Evolutionary conservation across 2,329 filamentous ascomycete species (phyloP).

Genomic region (Diaporthe nobilis): DNA sequence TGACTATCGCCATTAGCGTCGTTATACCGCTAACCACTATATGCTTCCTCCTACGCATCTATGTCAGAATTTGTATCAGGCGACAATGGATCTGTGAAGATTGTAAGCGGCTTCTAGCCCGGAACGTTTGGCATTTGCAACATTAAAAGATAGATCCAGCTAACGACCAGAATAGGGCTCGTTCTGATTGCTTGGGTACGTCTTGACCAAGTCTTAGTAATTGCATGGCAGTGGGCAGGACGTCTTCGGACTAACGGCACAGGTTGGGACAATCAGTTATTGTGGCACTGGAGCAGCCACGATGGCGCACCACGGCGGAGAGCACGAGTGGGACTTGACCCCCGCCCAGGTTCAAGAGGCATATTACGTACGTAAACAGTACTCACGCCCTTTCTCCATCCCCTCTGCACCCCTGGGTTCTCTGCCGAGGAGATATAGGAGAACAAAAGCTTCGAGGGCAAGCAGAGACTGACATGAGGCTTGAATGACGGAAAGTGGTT

Average conservation of each 20-base stretch:
- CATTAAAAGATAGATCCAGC: background rate
- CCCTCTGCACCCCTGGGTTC: background rate
- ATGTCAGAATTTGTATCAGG: conserved; percentile 6
- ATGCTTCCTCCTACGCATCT: conserved; percentile 9
- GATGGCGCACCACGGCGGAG: conserved; percentile 23
- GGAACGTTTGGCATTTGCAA: background rate
- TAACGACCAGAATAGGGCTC: conserved; percentile 7
- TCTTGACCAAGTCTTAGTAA: background rate
- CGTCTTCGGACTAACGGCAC: background rate
- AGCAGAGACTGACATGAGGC: background rate
- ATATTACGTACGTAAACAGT: conserved; percentile 8
- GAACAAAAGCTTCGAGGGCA: background rate
- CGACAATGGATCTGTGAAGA: conserved; percentile 9
- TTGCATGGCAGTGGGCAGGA: background rate
- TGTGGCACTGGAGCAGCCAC: conserved; percentile 25
- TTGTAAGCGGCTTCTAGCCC: background rate
- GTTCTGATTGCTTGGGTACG: conserved; percentile 4
- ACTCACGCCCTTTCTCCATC: background rate
- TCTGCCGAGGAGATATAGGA: background rate
- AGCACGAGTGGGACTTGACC: conserved; percentile 13
- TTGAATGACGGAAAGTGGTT: conserved; percentile 5
- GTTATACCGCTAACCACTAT: conserved; percentile 1
- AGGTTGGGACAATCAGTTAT: conserved; percentile 9
- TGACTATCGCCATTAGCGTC: conserved; percentile 3
- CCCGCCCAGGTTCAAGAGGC: background rate